These are phyloP conservation scores for Amanita pseudoporphyria DNA, from an alignment of 768 basidiomycete species.

Conservation along the genomic window DNA sequence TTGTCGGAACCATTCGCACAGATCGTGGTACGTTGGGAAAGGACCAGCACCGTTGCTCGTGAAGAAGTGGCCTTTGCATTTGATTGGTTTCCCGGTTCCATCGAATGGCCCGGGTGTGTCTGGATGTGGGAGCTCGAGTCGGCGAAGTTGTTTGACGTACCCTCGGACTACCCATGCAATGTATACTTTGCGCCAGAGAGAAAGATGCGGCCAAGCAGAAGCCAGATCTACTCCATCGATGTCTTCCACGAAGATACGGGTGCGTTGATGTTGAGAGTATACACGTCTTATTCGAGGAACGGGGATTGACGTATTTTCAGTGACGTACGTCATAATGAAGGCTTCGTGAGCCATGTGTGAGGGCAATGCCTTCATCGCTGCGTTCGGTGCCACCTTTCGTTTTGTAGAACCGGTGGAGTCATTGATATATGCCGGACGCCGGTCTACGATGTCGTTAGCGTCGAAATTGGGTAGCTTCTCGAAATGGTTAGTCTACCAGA, in stretches of 20 bases:
- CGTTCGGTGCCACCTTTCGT: neutral
- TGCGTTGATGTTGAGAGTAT: slow-evolving; percentile 6
- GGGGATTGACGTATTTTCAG: slow-evolving; percentile 12
- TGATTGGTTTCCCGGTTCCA: neutral
- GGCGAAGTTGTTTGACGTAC: slow-evolving; percentile 15
- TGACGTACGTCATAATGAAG: neutral
- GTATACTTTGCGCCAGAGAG: slow-evolving; percentile 10
- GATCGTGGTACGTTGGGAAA: slow-evolving; percentile 11
- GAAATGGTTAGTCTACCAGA: neutral
- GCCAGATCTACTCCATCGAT: slow-evolving; percentile 12
- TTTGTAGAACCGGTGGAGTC: neutral
- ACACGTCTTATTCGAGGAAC: slow-evolving; percentile 13
- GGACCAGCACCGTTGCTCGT: slow-evolving; percentile 6
- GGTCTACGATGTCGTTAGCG: neutral
- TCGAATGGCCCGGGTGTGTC: slow-evolving; percentile 10
- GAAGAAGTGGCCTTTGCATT: slow-evolving; percentile 9
- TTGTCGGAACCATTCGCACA: slow-evolving; percentile 10
- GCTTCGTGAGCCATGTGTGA: neutral
- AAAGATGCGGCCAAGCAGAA: slow-evolving; percentile 10
- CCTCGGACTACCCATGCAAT: slow-evolving; percentile 14
- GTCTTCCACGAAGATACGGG: slow-evolving; percentile 12
- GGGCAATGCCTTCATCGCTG: neutral
- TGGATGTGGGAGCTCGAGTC: slow-evolving; percentile 5
- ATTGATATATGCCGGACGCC: neutral
- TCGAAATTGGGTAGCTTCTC: neutral